Base-by-base conservation (phyloP, 2,329 filamentous ascomycete genomes). In the Trichophyton schoenleinii region DNA sequence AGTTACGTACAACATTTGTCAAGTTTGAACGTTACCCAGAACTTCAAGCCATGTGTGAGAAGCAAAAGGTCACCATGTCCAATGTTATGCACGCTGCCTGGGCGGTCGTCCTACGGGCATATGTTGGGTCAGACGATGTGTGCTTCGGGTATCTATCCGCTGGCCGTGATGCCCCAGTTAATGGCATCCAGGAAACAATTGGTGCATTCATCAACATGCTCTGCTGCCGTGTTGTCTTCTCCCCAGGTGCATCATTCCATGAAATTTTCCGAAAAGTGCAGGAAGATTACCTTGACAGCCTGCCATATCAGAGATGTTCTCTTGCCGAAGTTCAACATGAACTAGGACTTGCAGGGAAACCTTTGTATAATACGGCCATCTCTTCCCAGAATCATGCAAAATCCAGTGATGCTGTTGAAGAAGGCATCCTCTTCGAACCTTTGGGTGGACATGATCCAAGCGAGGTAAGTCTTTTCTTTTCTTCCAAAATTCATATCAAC, bases 201-300 rank as follows among this genome's bases (percentile, higher is more conserved):
- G 76, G 77, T 0, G 70, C 75, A 3, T 75, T 77, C 61, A 74
- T 78, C 62, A 77, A 75, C 61, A 77, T 77, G 64, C 66, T 72
- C 7, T 67, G 65, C 9, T 71, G 65, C 55, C 65, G 64, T 22
- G 58, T 67, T 20, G 53, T 58, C 53, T 63, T 67, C 42, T 57
- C 52, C 31, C 52, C 44, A 3, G 36, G 46, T 34, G 57, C 36
- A 36, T 52, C 62, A 3, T 42, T 64, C 31, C 9, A 58, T 46
- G 58, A 63, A 44, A 52, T 64, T 41, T 58, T 66, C 48, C 42
- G 20, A 8, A 64, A 61, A 22, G 60, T 62, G 5, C 64, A 66
- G 44, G 59, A 62, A 42, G 63, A 63, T 38, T 66, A 63, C 34
- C 57, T 63, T 6, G 58, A 58, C 48, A 66, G 62, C 31, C 44